Base-by-base conservation (phyloP, 192 early-diverging fungal species). In the Coemansia sp. region DNA sequence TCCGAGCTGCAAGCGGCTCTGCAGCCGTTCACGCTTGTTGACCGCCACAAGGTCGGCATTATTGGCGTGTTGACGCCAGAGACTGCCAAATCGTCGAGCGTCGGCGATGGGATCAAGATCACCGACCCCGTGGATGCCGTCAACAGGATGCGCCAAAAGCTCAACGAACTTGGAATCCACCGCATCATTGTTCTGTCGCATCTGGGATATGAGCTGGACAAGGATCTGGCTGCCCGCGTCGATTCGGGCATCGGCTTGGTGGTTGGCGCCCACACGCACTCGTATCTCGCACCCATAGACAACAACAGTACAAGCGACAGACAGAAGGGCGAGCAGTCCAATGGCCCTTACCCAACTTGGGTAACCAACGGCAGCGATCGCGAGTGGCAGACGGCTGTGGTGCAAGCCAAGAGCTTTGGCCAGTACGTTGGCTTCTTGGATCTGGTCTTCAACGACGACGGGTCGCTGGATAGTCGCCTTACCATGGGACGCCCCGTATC, bases 201-300 rank as follows among this genome's bases (percentile, higher is more conserved):
- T 65, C 86, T 89, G 65, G 90, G 92, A 9, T 91, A 91, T 73
- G 81, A 73, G 20, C 79, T 75, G 13, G 90, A 93, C 65, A 73
- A 80, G 72, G 77, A 82, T 13, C 57, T 93, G 59, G 90, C 90
- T 0, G 68, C 65, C 43, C 76, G 76, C 11, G 79, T 83, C 19
- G 73, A 83, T 41, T 52, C 74, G 3, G 90, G 92, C 19, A 52
- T 92, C 20, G 67, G 80, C 22, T 63, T 90, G 29, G 87, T 91
- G 65, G 83, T 93, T 40, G 92, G 92, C 48, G 90, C 90, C 19
- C 90, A 93, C 70, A 88, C 89, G 19, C 92, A 93, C 72, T 81
- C 89, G 23, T 85, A 87, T 59, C 74, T 93, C 14, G 66, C 73
- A 42, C 80, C 79, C 81, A 53, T 66, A 76, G 10, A 45, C 33